A percentile compares a stretch with the other conserved stretches of the same genome.
These are phyloP conservation scores for Aspergillus spinulosporus DNA, from an alignment of 2,329 filamentous ascomycete genomes.

Conservation along the genomic window DNA sequence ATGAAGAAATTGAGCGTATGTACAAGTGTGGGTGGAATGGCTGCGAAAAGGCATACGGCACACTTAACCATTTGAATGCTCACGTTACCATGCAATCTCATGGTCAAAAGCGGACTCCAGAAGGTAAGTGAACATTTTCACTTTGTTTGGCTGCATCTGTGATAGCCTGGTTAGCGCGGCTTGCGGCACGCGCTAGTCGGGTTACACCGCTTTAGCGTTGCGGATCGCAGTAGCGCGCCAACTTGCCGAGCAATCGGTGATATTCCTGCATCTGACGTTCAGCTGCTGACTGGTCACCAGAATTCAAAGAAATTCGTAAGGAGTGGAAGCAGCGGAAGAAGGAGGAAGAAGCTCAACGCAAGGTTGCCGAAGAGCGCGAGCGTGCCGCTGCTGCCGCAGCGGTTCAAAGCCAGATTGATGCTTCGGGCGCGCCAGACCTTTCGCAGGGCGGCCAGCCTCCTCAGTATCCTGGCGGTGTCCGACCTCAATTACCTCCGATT, in stretches of 20 bases:
- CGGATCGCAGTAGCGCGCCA: constrained; percentile 56
- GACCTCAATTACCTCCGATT: constrained; percentile 72
- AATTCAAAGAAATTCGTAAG: constrained; percentile 98
- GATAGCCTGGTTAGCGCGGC: constrained; percentile 43
- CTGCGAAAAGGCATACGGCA: constrained; percentile 98
- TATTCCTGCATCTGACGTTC: not conserved
- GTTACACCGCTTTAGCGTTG: constrained; percentile 54
- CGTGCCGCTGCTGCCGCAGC: constrained; percentile 65
- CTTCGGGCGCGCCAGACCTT: constrained; percentile 53
- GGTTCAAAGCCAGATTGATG: constrained; percentile 43
- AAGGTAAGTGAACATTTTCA: constrained; percentile 66
- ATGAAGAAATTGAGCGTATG: constrained; percentile 99
- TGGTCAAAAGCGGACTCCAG: constrained; percentile 88
- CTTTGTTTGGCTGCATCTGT: constrained; percentile 32
- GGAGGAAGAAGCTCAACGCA: constrained; percentile 89
- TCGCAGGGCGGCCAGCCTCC: constrained; percentile 44
- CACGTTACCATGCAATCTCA: constrained; percentile 99
- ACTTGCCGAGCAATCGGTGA: constrained; percentile 38
- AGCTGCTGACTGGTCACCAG: constrained; percentile 51
- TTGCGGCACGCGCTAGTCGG: constrained; percentile 41
- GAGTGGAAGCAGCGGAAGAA: constrained; percentile 99
- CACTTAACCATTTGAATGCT: constrained; percentile 93
- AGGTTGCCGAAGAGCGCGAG: constrained; percentile 81
- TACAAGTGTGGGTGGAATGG: constrained; percentile 99
- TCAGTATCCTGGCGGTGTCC: constrained; percentile 52